Evolutionary conservation across 2,329 filamentous ascomycete species (phyloP).

Genomic region (Botrytis paeoniae): DNA sequence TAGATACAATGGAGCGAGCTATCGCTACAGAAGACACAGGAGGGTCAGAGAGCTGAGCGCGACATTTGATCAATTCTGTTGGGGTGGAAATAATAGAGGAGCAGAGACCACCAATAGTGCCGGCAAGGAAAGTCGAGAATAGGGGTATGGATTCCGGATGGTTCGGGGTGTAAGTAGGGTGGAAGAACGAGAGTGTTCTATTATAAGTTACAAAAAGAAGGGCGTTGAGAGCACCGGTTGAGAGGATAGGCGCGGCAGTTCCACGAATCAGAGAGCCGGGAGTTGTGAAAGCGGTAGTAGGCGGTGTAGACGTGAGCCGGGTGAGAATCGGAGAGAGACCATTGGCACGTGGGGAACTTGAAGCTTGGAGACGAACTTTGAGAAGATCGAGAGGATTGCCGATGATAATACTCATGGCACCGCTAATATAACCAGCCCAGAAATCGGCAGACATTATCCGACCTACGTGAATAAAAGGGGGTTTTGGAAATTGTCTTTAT

Average conservation of each 20-base stretch:
- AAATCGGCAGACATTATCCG: constrained; percentile 63
- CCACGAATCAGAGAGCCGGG: constrained; percentile 54
- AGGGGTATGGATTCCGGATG: constrained; percentile 42
- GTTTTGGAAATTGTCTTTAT: background rate
- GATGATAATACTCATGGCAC: constrained; percentile 80
- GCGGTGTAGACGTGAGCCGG: constrained; percentile 23
- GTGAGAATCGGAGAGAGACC: constrained; percentile 2
- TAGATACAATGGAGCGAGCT: constrained; percentile 56
- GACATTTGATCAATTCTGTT: constrained; percentile 87
- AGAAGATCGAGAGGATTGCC: constrained; percentile 82
- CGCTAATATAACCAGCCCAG: constrained; percentile 88
- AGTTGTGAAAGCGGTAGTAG: constrained; percentile 40
- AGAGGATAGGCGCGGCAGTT: constrained; percentile 78
- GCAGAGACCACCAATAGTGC: constrained; percentile 76
- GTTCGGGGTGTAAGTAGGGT: constrained; percentile 38
- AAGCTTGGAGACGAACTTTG: constrained; percentile 77
- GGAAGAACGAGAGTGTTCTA: constrained; percentile 66
- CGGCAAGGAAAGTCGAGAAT: constrained; percentile 72
- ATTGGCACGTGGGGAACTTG: constrained; percentile 35
- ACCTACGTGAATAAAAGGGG: background rate
- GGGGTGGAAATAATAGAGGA: constrained; percentile 85
- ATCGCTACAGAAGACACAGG: constrained; percentile 50
- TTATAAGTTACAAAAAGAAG: constrained; percentile 90
- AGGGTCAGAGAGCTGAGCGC: constrained; percentile 64
- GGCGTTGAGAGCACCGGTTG: constrained; percentile 88